Evolutionary conservation across 306 rosid species (phyloP).

Genomic region (Psophocarpus tetragonolobus): DNA sequence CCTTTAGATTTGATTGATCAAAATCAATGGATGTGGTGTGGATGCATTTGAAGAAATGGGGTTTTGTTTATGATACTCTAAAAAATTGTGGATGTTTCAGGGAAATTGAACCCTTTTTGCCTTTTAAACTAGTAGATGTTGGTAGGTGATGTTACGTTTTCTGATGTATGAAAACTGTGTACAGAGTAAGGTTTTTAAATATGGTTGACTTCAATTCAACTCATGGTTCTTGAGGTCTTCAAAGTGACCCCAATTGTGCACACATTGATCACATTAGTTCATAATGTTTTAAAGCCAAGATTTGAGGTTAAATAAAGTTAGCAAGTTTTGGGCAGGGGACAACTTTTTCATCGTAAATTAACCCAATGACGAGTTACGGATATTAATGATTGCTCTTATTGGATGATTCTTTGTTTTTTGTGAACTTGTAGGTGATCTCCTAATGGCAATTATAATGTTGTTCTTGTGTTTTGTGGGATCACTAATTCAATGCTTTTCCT

Average conservation of each 20-base stretch:
- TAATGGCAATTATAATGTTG: background rate
- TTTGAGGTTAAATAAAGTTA: background rate
- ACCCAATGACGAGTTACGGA: background rate
- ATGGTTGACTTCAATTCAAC: background rate
- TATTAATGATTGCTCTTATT: background rate
- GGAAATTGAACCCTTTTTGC: background rate
- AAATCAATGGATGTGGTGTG: background rate
- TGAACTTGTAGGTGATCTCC: slow-evolving; percentile 5
- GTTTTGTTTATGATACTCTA: too few species aligned
- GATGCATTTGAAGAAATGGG: background rate
- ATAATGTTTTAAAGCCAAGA: background rate
- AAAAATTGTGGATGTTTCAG: too few species aligned
- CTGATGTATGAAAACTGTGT: background rate
- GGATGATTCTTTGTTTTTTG: background rate
- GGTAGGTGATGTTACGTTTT: background rate
- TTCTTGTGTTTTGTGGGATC: background rate
- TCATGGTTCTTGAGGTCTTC: background rate
- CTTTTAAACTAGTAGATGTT: background rate
- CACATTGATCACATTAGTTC: background rate
- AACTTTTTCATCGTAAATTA: background rate
- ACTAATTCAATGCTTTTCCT: background rate
- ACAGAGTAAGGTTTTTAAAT: background rate
- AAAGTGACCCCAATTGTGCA: background rate
- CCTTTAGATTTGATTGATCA: background rate
- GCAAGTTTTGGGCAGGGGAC: background rate